phyloP scores from a whole-genome alignment of 2,329 filamentous ascomycete genomes.

The Fusarium liriodendri region DNA sequence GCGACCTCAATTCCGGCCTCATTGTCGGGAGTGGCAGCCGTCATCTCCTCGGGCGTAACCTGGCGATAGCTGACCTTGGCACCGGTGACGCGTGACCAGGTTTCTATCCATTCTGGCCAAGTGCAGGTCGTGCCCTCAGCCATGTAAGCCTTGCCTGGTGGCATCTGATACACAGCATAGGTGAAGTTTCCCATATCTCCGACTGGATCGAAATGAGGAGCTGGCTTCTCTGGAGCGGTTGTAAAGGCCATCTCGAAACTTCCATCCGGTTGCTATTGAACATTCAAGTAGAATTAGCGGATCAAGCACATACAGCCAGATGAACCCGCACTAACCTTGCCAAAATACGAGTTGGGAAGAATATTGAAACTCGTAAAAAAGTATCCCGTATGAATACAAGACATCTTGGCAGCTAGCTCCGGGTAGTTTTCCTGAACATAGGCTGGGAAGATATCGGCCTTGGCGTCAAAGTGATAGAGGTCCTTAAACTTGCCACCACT shows the following conservation, averaged over 20 bases:
- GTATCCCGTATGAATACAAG: slow-evolving; percentile 62
- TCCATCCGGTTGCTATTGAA: slow-evolving; percentile 50
- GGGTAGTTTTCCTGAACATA: slow-evolving; percentile 59
- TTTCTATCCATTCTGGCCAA: slow-evolving; percentile 58
- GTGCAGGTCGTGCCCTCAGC: slow-evolving; percentile 58
- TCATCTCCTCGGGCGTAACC: slow-evolving; percentile 54
- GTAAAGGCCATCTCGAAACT: slow-evolving; percentile 61
- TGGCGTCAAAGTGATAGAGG: slow-evolving; percentile 64
- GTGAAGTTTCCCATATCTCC: slow-evolving; percentile 60
- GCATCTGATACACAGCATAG: slow-evolving; percentile 62
- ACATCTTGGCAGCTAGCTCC: slow-evolving; percentile 60
- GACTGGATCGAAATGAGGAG: slow-evolving; percentile 60
- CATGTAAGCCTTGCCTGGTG: slow-evolving; percentile 61
- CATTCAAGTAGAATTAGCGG: neutral
- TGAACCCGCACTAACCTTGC: slow-evolving; percentile 50
- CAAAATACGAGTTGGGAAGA: slow-evolving; percentile 58
- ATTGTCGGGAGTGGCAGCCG: slow-evolving; percentile 49
- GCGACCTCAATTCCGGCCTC: slow-evolving; percentile 58
- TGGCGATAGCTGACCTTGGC: slow-evolving; percentile 52
- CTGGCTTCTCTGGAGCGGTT: slow-evolving; percentile 49
- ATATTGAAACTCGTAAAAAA: slow-evolving; percentile 62
- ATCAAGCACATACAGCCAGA: neutral
- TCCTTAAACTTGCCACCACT: slow-evolving; percentile 59
- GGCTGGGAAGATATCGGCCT: slow-evolving; percentile 61
- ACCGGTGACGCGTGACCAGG: slow-evolving; percentile 54